phyloP scores from a whole-genome alignment of 164 flowering plant genomes.

The Liquidambar formosana region DNA sequence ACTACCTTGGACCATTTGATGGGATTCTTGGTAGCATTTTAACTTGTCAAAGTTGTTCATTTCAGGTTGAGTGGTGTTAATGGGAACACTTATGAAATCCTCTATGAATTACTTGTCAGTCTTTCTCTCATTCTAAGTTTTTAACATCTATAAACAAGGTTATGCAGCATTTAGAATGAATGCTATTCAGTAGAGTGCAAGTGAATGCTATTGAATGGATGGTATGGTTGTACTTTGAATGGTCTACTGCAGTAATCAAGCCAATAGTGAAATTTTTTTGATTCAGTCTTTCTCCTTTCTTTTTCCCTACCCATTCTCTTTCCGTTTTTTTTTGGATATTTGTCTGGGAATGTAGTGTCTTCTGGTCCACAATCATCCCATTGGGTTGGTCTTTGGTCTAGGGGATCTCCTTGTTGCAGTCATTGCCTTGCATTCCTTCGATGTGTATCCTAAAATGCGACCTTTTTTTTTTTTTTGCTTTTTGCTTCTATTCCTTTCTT shows the following conservation, averaged over 20 bases:
- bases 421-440: too few relatives aligned
- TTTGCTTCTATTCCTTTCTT: too few relatives aligned
- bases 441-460: too few relatives aligned
- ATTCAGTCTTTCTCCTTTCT: background rate
- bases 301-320: too few relatives aligned
- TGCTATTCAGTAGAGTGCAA: background rate
- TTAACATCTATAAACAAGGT: background rate
- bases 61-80: slow-evolving; percentile 59
- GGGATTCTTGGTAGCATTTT: slow-evolving; percentile 82
- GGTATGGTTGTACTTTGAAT: background rate
- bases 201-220: background rate
- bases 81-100: slow-evolving; percentile 8
- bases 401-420: background rate
- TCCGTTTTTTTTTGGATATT: too few relatives aligned
- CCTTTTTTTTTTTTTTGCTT: too few relatives aligned
- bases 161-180: background rate
- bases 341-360: too few relatives aligned
- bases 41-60: slow-evolving; percentile 78
- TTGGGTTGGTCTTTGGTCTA: background rate
- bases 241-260: background rate
- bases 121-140: too few relatives aligned
- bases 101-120: slow-evolving; percentile 8
- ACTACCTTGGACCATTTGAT: slow-evolving; percentile 81
- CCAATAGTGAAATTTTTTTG: background rate
- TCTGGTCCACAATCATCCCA: background rate